Evolutionary conservation across 352 stramenopile species (phyloP).

Genomic region (Aphanomyces cochlioides): DNA sequence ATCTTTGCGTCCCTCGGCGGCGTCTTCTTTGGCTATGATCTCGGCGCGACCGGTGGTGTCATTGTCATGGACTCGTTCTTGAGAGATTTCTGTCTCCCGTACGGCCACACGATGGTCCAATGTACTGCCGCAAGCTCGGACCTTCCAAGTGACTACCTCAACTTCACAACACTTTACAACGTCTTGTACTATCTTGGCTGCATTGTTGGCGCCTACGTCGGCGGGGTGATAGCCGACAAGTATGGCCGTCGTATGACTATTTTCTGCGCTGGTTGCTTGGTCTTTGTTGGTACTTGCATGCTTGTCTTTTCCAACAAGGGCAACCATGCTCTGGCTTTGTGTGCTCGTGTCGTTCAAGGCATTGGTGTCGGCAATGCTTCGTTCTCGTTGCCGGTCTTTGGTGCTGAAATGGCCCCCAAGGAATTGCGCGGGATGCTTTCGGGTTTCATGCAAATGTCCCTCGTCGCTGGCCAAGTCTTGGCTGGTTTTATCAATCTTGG

Average conservation of each 20-base stretch:
- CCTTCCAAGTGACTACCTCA: constrained; percentile 41
- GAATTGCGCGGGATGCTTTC: constrained; percentile 42
- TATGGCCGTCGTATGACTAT: too few relatives aligned
- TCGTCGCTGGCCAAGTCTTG: constrained; percentile 41
- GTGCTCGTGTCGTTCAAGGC: constrained; percentile 30
- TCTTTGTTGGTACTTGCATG: constrained; percentile 28
- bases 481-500: constrained; percentile 41
- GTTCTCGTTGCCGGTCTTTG: constrained; percentile 45
- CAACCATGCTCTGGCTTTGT: constrained; percentile 44
- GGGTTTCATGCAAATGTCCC: constrained; percentile 45
- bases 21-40: constrained; percentile 50
- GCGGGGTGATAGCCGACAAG: too few relatives aligned
- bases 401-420: constrained; percentile 44
- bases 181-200: too few relatives aligned
- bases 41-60: constrained; percentile 43
- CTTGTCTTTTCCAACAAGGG: constrained; percentile 35
- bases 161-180: constrained; percentile 29
- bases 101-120: constrained; percentile 38
- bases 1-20: constrained; percentile 45
- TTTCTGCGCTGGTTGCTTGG: too few relatives aligned
- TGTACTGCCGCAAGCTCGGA: constrained; percentile 29
- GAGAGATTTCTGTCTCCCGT: constrained; percentile 42
- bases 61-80: constrained; percentile 50
- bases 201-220: too few relatives aligned
- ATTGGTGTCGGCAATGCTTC: constrained; percentile 31